Base-by-base conservation (phyloP, 192 early-diverging fungal genomes). In the Rhizoclosmatium sp. region DNA sequence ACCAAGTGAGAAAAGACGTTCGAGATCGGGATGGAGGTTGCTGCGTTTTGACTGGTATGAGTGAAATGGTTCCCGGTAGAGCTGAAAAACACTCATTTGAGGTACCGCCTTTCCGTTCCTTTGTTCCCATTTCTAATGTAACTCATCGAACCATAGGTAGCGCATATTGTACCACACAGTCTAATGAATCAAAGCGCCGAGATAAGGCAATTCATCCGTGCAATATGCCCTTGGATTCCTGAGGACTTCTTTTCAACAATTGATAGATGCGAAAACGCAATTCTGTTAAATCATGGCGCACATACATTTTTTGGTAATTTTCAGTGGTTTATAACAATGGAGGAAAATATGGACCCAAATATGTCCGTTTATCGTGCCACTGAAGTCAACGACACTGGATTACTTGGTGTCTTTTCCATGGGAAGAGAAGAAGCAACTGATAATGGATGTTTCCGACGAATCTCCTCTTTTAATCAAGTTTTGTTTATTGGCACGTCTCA, bases 201-300 rank as follows among this genome's bases (percentile, higher is more conserved):
- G 5, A 23, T 62, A 5, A 7, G 39, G 10, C 21, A 62, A 40
- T 62, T 62, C 21, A 62, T 62, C 23, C 19, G 23, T 19, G 39
- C 19, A 21, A 7, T 62, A 19, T 19, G 7, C 7, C 60, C 60
- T 19, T 62, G 60, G 60, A 7, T 62, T 19, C 60, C 60, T 19
- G 21, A 5, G 9, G 21, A 62, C 39, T 62, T 62, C 39, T 62
- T 62, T 40, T 21, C 60, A 4, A 19, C 19, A 9, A 62, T 62
- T 62, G 60, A 62, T 23, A 62, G 10, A 19, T 62, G 60, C 60
- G 60, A 62, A 40, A 62, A 62, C 21, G 60, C 60, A 62, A 62
- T 62, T 62, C 60, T 62, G 9, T 21, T 62, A 7, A 62, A 21
- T 21, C 9, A 23, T 7, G 7, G 5, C 4, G 60, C 60, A 19